Evolutionary conservation across 192 early-diverging fungal species (phyloP).

Genomic region (Coemansia javaensis): DNA sequence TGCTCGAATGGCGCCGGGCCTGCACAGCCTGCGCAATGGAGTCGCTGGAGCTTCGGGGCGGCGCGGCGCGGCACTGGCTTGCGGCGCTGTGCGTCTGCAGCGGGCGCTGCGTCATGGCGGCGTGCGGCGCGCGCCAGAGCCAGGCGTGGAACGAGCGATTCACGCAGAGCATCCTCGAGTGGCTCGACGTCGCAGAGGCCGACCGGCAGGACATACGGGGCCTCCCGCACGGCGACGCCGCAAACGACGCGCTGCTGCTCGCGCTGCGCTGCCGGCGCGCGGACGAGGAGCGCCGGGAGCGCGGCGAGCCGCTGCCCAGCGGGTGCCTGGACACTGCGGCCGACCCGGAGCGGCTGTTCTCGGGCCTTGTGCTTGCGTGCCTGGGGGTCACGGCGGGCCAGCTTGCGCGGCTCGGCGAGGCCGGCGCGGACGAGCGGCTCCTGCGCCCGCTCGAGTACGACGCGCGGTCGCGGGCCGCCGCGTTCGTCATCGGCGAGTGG

Average conservation of each 20-base stretch:
- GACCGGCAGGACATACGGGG: slow-evolving; percentile 13
- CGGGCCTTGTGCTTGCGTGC: slow-evolving; percentile 27
- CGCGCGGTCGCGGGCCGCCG: slow-evolving; percentile 47
- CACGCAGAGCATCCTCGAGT: slow-evolving; percentile 32
- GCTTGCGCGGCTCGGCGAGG: neutral
- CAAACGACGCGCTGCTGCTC: slow-evolving; percentile 36
- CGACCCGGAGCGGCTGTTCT: slow-evolving; percentile 26
- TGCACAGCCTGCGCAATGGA: slow-evolving; percentile 11
- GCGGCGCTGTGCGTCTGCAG: slow-evolving; percentile 38
- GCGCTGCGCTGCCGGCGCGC: slow-evolving; percentile 29
- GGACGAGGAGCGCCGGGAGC: slow-evolving; percentile 15
- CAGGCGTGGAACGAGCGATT: slow-evolving; percentile 19
- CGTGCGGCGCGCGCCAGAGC: slow-evolving; percentile 11
- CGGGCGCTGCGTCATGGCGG: slow-evolving; percentile 33
- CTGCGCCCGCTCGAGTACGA: slow-evolving; percentile 47
- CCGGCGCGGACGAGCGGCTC: neutral
- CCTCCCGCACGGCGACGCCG: slow-evolving; percentile 27
- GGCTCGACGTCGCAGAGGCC: slow-evolving; percentile 11
- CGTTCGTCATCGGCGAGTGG: slow-evolving; percentile 34
- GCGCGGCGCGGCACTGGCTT: slow-evolving; percentile 21
- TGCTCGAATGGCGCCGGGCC: too few relatives aligned
- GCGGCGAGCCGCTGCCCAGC: neutral
- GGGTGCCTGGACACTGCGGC: slow-evolving; percentile 13
- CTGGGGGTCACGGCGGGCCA: slow-evolving; percentile 17
- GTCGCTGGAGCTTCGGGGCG: slow-evolving; percentile 16